Base-by-base conservation (phyloP, 2,329 filamentous ascomycete species). In the Epichloe typhina region DNA sequence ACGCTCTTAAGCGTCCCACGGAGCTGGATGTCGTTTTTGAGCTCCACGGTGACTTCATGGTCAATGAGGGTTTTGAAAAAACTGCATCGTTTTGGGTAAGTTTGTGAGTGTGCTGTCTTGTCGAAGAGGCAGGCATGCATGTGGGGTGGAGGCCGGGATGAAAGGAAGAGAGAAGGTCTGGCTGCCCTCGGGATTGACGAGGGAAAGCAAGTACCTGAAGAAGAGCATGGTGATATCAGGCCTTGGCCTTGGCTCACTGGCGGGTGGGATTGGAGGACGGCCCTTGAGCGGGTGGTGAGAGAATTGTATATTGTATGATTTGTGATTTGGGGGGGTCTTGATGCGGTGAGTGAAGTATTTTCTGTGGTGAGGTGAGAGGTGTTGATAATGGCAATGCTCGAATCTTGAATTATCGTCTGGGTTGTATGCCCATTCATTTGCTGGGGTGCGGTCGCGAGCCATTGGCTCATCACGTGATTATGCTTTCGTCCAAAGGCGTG, bases 21-120 rank as follows among this genome's bases (percentile, higher is more conserved):
- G 67, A 98, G 94, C 66, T 90, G 89, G 61, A 98, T 95, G 72
- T 98, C 93, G 69, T 98, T 98, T 73, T 98, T 98, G 68, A 98
- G 86, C 75, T 98, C 93, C 66, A 98, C 89, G 45, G 90, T 97
- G 64, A 98, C 90, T 74, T 94, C 84, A 60, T 93, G 86, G 74
- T 96, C 93, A 67, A 96, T 94, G 63, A 97, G 86, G 50, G 91
- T 97, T 71, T 97, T 97, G 82, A 97, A 97, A 75, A 96, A 97
- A 73, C 87, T 93, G 64, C 19, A 5, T 15, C 5, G 11, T 3
- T 19, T 44, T 11, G 23, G 23, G 21, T 23, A 21, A 31, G 31
- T 31, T 31, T 31, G 26, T 31, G 26, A 31, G 26, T 8, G 23
- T 8, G 8, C 1, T 19, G 19, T 19, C 19, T 19, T 19, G 19